These are phyloP conservation scores for Talaromyces adpressus DNA, from an alignment of 495 filamentous ascomycete species.

Conservation along the genomic window DNA sequence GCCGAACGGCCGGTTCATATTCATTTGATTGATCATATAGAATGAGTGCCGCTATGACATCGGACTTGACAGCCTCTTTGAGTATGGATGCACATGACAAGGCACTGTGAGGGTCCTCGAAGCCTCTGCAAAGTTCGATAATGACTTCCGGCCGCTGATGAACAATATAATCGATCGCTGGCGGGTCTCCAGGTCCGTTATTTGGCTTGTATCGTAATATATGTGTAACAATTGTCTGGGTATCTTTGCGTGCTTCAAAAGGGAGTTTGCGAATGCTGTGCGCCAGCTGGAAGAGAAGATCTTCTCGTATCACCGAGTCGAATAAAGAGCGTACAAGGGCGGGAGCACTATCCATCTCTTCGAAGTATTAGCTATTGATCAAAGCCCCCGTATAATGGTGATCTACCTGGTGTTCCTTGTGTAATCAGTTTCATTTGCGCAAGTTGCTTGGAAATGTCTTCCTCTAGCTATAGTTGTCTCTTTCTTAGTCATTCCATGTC, in stretches of 20 bases:
- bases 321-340: conserved; percentile 80
- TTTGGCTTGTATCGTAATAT: conserved; percentile 72
- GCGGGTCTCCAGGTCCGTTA: conserved; percentile 53
- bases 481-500: conserved; percentile 5
- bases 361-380: background rate
- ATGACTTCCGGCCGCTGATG: conserved; percentile 80
- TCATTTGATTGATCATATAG: conserved; percentile 80
- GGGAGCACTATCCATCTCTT: conserved; percentile 78
- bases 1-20: conserved; percentile 42
- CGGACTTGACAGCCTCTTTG: conserved; percentile 85
- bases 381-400: background rate
- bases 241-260: conserved; percentile 90
- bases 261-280: conserved; percentile 72
- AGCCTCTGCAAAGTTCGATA: conserved; percentile 81
- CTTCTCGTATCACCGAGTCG: conserved; percentile 73
- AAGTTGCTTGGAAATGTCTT: conserved; percentile 70
- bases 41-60: conserved; percentile 80
- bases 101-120: conserved; percentile 83
- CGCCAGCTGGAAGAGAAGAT: conserved; percentile 77
- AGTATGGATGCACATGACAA: conserved; percentile 88
- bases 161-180: conserved; percentile 79
- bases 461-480: conserved; percentile 46
- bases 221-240: conserved; percentile 83
- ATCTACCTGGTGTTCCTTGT: conserved; percentile 73
- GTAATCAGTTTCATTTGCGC: conserved; percentile 76